These are phyloP conservation scores for Geranium rotundifolium DNA, from an alignment of 345 rosid genomes.

Conservation along the genomic window DNA sequence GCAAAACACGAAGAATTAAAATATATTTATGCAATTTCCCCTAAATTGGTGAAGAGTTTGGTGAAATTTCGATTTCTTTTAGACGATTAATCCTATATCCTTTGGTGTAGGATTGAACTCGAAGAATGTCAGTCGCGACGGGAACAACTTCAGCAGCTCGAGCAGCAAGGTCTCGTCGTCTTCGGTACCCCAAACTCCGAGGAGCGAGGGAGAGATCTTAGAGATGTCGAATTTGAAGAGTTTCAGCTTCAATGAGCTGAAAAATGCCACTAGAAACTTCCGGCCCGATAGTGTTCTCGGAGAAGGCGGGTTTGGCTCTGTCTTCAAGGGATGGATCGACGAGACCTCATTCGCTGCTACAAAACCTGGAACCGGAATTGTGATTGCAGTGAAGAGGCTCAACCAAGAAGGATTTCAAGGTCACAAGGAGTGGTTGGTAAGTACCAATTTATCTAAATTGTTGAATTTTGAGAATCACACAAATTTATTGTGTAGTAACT, in stretches of 20 bases:
- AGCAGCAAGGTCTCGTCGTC: conserved; percentile 43
- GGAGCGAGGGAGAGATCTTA: conserved; percentile 87
- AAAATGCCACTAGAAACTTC: conserved; percentile 71
- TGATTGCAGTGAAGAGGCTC: conserved; percentile 82
- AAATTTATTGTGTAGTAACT: too few relatives aligned
- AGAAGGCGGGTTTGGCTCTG: conserved; percentile 96
- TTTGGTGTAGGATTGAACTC: conserved; percentile 48
- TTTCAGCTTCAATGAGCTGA: conserved; percentile 61
- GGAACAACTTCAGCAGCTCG: conserved; percentile 22
- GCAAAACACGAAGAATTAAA: too few relatives aligned
- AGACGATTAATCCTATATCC: too few relatives aligned
- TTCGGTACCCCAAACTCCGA: conserved; percentile 56
- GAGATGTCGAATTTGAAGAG: conserved; percentile 57
- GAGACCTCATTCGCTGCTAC: conserved; percentile 52
- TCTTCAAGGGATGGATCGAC: conserved; percentile 95
- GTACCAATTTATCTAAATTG: conserved; percentile 6
- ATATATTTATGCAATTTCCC: too few relatives aligned
- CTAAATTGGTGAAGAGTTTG: too few relatives aligned
- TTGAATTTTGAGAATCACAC: too few relatives aligned
- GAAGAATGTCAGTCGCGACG: conserved; percentile 43
- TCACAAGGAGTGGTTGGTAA: conserved; percentile 95
- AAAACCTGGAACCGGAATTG: conserved; percentile 76
- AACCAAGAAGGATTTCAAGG: conserved; percentile 90
- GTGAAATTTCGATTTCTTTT: too few relatives aligned
- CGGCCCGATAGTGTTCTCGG: conserved; percentile 89